phyloP scores from a whole-genome alignment of 1,284 basidiomycete genomes.

The Somion occarium region DNA sequence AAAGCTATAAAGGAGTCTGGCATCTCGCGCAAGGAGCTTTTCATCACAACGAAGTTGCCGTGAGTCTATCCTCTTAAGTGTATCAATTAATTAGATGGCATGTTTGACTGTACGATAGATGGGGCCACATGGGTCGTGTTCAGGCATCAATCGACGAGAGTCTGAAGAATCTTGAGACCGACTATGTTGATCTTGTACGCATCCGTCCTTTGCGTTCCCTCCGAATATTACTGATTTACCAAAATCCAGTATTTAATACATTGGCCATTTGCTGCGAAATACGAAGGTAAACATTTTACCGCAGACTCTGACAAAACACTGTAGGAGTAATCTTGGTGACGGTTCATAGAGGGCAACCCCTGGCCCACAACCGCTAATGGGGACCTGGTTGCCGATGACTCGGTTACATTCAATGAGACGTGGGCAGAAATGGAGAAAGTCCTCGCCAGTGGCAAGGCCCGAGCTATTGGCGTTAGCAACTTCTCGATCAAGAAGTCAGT shows the following conservation, averaged over 20 bases:
- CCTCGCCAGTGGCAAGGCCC: slow-evolving; percentile 40
- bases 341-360: slow-evolving; percentile 15
- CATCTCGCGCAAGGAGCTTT: slow-evolving; percentile 38
- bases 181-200: slow-evolving; percentile 29
- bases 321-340: background rate
- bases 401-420: slow-evolving; percentile 41
- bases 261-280: slow-evolving; percentile 27
- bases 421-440: slow-evolving; percentile 60
- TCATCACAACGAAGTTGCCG: slow-evolving; percentile 34
- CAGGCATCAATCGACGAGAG: slow-evolving; percentile 27
- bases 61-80: slow-evolving; percentile 6
- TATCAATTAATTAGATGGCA: background rate
- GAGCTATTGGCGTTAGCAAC: slow-evolving; percentile 66
- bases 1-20: slow-evolving; percentile 37
- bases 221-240: background rate
- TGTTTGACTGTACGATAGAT: slow-evolving; percentile 12
- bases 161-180: slow-evolving; percentile 24
- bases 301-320: background rate
- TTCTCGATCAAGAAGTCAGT: slow-evolving; percentile 54
- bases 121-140: slow-evolving; percentile 21
- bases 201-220: background rate
- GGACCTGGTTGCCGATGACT: slow-evolving; percentile 31
- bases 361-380: slow-evolving; percentile 19
- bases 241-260: slow-evolving; percentile 28
- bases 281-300: slow-evolving; percentile 11